Percentiles rank a stretch among this genome's conserved stretches.
Evolutionary conservation across 1,139 yeast genomes (phyloP).

Genomic region (Torulaspora globosa): DNA sequence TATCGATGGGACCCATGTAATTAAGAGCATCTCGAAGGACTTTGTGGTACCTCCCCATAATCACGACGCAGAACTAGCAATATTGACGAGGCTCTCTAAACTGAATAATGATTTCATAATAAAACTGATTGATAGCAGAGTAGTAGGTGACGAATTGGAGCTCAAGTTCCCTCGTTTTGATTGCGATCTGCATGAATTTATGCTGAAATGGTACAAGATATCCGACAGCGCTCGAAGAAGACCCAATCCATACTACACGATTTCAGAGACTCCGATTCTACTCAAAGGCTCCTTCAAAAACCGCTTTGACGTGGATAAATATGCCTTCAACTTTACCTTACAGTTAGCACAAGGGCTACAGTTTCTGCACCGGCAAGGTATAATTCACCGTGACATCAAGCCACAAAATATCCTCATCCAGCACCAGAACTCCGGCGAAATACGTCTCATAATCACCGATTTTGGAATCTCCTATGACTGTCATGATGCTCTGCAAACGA

Average conservation of each 20-base stretch:
- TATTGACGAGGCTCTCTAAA: conserved; percentile 20
- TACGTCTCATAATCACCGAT: conserved; percentile 55
- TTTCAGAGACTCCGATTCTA: conserved; percentile 2
- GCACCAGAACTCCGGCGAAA: conserved; percentile 17
- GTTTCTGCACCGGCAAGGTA: conserved; percentile 51
- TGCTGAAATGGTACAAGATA: conserved; percentile 22
- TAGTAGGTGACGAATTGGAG: conserved; percentile 19
- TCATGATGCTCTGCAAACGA: conserved; percentile 35
- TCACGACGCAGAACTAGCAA: conserved; percentile 26
- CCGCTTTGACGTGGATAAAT: conserved; percentile 20
- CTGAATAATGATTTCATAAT: conserved; percentile 17
- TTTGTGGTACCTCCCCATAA: conserved; percentile 34
- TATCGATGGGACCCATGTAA: conserved; percentile 17
- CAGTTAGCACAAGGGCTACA: conserved; percentile 49
- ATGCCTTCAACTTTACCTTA: conserved; percentile 37
- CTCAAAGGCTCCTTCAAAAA: conserved; percentile 16
- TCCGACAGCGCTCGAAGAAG: conserved; percentile 13
- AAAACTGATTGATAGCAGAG: conserved; percentile 18
- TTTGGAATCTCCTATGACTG: conserved; percentile 68
- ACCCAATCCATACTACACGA: conserved; percentile 36
- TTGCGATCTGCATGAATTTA: conserved; percentile 24
- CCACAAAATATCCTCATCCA: conserved; percentile 68
- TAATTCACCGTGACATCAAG: conserved; percentile 88
- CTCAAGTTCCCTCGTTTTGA: conserved; percentile 24
- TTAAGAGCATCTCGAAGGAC: conserved; percentile 25